Percentiles rank a stretch among this genome's conserved stretches.
Evolutionary conservation across 371 early-diverging fungal genomes (phyloP).

Genomic region (Saksenaea vasiformis): DNA sequence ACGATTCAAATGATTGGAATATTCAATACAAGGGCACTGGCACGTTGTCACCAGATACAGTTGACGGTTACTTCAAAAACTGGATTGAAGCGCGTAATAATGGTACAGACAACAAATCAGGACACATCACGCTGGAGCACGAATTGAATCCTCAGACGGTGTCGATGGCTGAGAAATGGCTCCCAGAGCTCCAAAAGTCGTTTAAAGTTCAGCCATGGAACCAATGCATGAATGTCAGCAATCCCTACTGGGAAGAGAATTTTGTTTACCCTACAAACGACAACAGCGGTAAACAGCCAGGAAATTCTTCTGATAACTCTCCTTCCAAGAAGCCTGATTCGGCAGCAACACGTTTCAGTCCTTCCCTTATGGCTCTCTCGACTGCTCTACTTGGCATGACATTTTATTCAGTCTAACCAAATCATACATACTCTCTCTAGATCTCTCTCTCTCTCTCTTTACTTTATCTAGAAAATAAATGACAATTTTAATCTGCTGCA

Average conservation of each 20-base stretch:
- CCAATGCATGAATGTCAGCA: conserved; percentile 51
- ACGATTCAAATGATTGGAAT: conserved; percentile 50
- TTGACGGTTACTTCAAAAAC: conserved; percentile 39
- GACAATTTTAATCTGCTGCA: too few species aligned
- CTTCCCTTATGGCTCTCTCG: too few species aligned
- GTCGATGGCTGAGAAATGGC: conserved; percentile 48
- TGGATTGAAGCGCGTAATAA: conserved; percentile 41
- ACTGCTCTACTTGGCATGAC: too few species aligned
- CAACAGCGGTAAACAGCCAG: background rate
- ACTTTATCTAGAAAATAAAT: too few species aligned
- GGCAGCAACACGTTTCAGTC: too few species aligned
- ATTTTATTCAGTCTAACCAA: too few species aligned
- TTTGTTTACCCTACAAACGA: conserved; percentile 41
- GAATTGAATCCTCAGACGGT: conserved; percentile 50
- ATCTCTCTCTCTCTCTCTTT: too few species aligned
- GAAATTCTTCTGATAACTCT: too few species aligned
- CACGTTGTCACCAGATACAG: conserved; percentile 27
- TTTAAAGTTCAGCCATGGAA: conserved; percentile 52
- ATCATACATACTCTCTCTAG: too few species aligned
- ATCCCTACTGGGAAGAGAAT: conserved; percentile 50
- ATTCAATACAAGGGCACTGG: conserved; percentile 50
- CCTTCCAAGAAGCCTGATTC: too few species aligned
- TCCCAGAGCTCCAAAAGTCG: conserved; percentile 43
- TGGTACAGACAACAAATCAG: conserved; percentile 30
- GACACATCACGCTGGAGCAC: conserved; percentile 55